A percentile compares a stretch with the other conserved stretches of the same genome.
Evolutionary conservation across 1,284 basidiomycete genomes (phyloP).

Genomic region (Hymenochaete sp.): DNA sequence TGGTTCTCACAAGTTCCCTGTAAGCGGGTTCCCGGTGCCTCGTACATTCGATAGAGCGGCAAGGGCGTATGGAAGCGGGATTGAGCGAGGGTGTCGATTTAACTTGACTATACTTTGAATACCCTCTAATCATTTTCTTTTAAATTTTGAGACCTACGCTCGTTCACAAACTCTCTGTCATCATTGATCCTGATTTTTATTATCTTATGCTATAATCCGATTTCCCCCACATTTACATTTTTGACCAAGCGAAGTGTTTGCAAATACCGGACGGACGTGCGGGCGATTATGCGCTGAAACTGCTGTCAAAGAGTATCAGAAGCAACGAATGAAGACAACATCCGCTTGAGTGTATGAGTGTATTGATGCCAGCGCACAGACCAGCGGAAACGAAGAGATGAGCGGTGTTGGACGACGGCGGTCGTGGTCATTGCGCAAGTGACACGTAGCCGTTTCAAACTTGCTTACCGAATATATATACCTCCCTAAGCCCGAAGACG

Average conservation of each 20-base stretch:
- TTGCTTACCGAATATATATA: not conserved
- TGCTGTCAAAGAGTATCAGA: too few relatives aligned
- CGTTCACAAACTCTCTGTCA: not conserved
- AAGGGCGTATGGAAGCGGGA: conserved; percentile 56
- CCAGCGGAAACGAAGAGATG: not conserved
- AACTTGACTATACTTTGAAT: conserved; percentile 43
- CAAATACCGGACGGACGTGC: too few relatives aligned
- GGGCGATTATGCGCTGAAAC: too few relatives aligned
- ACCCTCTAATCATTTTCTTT: not conserved
- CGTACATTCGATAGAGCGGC: conserved; percentile 43
- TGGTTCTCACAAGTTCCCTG: conserved; percentile 62
- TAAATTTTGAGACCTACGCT: not conserved
- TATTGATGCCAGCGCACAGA: not conserved
- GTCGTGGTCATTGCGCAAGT: conserved; percentile 1
- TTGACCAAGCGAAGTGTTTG: conserved; percentile 2
- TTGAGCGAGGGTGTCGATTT: conserved; percentile 58
- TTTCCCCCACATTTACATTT: conserved; percentile 6
- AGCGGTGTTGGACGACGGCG: too few relatives aligned
- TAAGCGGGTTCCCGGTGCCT: conserved; percentile 67
- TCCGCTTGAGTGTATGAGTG: not conserved
- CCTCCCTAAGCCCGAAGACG: not conserved
- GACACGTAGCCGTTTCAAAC: not conserved
- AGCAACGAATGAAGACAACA: too few relatives aligned
- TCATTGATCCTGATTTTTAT: not conserved
- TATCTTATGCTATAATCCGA: not conserved